Conservation (phyloP, 768 basidiomycete genomes). For the Boletus subcaerulescens region DNA sequence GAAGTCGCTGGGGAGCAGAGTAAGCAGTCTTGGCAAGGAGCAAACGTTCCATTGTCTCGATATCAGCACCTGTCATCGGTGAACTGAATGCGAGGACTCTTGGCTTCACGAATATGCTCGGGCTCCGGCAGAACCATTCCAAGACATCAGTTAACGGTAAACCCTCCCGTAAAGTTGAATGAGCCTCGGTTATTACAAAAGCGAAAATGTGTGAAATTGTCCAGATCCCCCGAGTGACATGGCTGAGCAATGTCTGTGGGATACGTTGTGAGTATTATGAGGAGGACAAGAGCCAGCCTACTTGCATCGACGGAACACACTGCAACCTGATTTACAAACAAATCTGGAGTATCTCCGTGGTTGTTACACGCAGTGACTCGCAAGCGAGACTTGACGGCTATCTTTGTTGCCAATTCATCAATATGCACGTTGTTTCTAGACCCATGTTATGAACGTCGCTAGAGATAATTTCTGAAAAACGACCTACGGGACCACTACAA, state of each 20-base stretch:
- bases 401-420: constrained; percentile 14
- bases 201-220: constrained; percentile 43
- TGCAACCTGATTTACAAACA: constrained; percentile 33
- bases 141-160: constrained; percentile 44
- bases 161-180: constrained; percentile 35
- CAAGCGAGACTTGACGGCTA: constrained; percentile 16
- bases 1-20: constrained; percentile 34
- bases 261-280: constrained; percentile 3
- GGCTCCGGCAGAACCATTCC: constrained; percentile 42
- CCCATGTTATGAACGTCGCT: not conserved
- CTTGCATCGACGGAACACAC: constrained; percentile 42
- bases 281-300: constrained; percentile 4
- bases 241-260: constrained; percentile 40
- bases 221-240: constrained; percentile 36
- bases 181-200: constrained; percentile 44
- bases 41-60: constrained; percentile 38
- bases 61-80: constrained; percentile 25
- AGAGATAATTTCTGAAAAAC: not conserved
- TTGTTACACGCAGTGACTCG: constrained; percentile 14
- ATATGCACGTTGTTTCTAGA: constrained; percentile 11
- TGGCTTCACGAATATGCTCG: constrained; percentile 37
- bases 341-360: constrained; percentile 14
- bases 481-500: constrained; percentile 21
- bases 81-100: constrained; percentile 42
- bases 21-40: constrained; percentile 41